Evolutionary conservation across 2,329 filamentous ascomycete species (phyloP), one percentile per base, ranked within the genome.

Genomic region (Madurella mycetomatis): DNA sequence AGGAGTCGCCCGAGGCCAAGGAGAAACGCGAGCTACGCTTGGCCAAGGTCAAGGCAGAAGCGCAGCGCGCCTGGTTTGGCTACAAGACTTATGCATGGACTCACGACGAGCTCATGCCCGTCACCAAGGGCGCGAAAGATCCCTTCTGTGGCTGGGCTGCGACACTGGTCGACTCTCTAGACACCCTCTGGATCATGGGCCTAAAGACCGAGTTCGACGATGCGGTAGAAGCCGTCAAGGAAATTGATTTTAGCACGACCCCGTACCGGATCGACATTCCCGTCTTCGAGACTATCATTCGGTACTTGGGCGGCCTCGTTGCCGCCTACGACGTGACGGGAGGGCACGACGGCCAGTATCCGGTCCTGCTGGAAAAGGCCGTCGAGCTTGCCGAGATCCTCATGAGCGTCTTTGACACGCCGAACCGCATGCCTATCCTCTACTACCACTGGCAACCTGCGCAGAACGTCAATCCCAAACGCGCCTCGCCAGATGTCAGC

Each of bases 131-230:
- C 13, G 83, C 76, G 60, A 82, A 83, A 16, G 88, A 96, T 66
- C 89, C 90, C 0, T 97, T 97, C 70, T 92, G 90, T 66, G 90
- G 88, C 47, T 96, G 91, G 91, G 88, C 88, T 16, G 91, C 91
- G 15, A 95, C 91, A 0, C 69, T 96, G 57, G 88, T 96, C 5
- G 91, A 96, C 73, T 76, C 83, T 1, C 73, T 92, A 49, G 90
- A 95, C 66, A 92, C 90, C 0, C 75, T 95, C 2, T 95, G 88
- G 87, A 92, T 95, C 62, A 91, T 92, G 81, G 89, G 82, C 25
- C 66, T 95, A 67, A 81, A 82, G 63, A 78, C 87, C 0, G 89
- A 95, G 63, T 95, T 95, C 64, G 83, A 90, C 55, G 85, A 90
- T 57, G 90, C 90, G 1, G 83, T 88, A 43, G 77, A 81, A 49